Evolutionary conservation across 495 filamentous ascomycete genomes (phyloP).

Genomic region (Glutinoglossum americanum): DNA sequence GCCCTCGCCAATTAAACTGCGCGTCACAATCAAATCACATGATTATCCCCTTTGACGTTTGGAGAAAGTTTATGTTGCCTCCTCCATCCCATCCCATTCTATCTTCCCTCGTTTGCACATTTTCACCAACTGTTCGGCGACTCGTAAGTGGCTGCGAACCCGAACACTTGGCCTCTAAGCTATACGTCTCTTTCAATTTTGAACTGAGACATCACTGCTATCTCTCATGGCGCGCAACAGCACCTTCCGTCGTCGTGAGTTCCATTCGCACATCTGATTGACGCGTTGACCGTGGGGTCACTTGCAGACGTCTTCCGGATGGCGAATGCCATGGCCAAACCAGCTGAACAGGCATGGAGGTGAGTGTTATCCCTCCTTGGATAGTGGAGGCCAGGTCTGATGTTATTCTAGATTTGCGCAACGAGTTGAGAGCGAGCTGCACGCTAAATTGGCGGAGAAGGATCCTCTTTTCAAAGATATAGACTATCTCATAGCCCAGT

Average conservation of each 20-base stretch:
- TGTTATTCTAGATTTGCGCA: conserved; percentile 20
- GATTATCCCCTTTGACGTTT: not conserved
- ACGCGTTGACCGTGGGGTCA: conserved; percentile 30
- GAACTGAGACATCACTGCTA: not conserved
- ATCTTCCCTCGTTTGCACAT: not conserved
- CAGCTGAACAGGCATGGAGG: conserved; percentile 29
- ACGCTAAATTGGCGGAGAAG: conserved; percentile 28
- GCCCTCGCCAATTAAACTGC: too few relatives aligned
- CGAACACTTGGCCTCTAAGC: not conserved
- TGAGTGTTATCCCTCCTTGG: conserved; percentile 16
- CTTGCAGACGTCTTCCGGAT: conserved; percentile 11
- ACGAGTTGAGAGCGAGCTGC: conserved; percentile 25
- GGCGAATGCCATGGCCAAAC: conserved; percentile 24
- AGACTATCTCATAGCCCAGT: conserved; percentile 36
- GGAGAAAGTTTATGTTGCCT: not conserved
- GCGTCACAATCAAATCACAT: not conserved
- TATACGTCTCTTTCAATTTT: not conserved
- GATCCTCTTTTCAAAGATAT: conserved; percentile 34
- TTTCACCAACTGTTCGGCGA: not conserved
- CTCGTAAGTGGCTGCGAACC: not conserved
- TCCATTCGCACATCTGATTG: conserved; percentile 32
- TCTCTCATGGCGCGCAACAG: conserved; percentile 20
- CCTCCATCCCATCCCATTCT: too few relatives aligned
- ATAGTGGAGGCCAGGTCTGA: not conserved
- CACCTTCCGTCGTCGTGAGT: conserved; percentile 13